phyloP scores from a whole-genome alignment of 805 yeast genomes.

The Metschnikowia noctiluminum region DNA sequence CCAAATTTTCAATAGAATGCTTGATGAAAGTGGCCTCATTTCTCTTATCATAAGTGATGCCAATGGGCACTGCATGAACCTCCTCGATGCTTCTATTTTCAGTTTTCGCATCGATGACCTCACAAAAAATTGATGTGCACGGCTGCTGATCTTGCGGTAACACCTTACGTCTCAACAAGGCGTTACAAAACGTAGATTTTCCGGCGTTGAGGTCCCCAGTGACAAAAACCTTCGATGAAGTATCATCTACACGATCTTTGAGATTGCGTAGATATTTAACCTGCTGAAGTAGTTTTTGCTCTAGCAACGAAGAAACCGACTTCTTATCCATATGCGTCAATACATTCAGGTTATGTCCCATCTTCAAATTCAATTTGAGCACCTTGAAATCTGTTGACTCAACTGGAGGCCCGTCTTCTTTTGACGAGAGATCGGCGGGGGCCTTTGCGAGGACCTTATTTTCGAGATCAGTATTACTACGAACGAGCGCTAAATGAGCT shows the following conservation, averaged over 20 bases:
- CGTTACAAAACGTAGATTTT: constrained; percentile 92
- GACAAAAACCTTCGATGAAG: constrained; percentile 87
- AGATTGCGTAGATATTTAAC: constrained; percentile 66
- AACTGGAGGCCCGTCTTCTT: constrained; percentile 23
- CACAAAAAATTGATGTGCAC: constrained; percentile 94
- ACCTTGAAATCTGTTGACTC: constrained; percentile 44
- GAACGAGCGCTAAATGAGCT: constrained; percentile 52
- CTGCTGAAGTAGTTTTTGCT: constrained; percentile 62
- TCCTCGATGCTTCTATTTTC: constrained; percentile 77
- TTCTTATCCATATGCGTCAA: constrained; percentile 60
- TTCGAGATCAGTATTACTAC: constrained; percentile 32
- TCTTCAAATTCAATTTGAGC: constrained; percentile 58
- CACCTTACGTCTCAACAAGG: constrained; percentile 69
- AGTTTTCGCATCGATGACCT: constrained; percentile 73
- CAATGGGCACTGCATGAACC: constrained; percentile 83
- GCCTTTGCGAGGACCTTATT: constrained; percentile 20
- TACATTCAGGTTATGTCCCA: constrained; percentile 44
- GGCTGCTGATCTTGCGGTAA: constrained; percentile 98
- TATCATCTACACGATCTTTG: constrained; percentile 83
- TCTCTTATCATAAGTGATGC: constrained; percentile 44
- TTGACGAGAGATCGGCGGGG: constrained; percentile 10
- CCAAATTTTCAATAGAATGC: constrained; percentile 53
- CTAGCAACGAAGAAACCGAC: constrained; percentile 66
- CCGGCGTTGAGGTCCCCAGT: constrained; percentile 98
- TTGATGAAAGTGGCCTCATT: constrained; percentile 67